Evolutionary conservation across 2,329 filamentous ascomycete genomes (phyloP), one percentile per base, ranked within the genome.

Genomic region (Diaporthe batatas): DNA sequence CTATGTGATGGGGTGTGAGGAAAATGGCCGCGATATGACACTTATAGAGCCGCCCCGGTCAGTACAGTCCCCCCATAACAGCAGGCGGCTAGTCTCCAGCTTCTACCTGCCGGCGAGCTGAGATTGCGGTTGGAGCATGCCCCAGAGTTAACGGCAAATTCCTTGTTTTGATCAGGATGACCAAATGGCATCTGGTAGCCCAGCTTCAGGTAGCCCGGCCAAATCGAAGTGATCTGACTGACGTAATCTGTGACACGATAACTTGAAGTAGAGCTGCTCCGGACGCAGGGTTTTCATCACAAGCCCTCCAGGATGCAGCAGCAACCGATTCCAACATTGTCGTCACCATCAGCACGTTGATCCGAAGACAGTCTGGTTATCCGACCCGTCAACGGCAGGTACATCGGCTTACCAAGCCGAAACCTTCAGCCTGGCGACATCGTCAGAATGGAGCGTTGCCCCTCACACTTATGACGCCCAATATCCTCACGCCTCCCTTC

Each of bases 401-500:
- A 51, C 2, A 14, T 67, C 32, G 47, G 62, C 21, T 7, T 53
- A n/a, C 21, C 23, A 49, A 53, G 47, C 62, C 32, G 32, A 36
- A 8, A 25, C 44, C 1, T 65, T n/a, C 29, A 53, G 47, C n/a
- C n/a, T 12, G 29, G 29, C 21, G 32, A 51, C 21, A n/a, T 18
- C 2, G 16, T 11, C 8, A 53, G 14, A 8, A 25, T 29, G 32
- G 23, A 65, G 16, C 23, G 49, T 53, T n/a, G 16, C 32, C 16
- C 16, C 29, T 67, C 47, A 67, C 62, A 39, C 62, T 67, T 25
- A 47, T 39, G 62, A 53, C 21, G 23, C 2, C 7, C 39, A 34
- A 51, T 32, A 39, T n/a, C n/a, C 32, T 21, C 44, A 25, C 53
- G 32, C 47, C 32, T 36, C n/a, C 11, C 7, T 14, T 53, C 21